Base-by-base conservation (phyloP, 345 rosid genomes). In the Hypericum perforatum region DNA sequence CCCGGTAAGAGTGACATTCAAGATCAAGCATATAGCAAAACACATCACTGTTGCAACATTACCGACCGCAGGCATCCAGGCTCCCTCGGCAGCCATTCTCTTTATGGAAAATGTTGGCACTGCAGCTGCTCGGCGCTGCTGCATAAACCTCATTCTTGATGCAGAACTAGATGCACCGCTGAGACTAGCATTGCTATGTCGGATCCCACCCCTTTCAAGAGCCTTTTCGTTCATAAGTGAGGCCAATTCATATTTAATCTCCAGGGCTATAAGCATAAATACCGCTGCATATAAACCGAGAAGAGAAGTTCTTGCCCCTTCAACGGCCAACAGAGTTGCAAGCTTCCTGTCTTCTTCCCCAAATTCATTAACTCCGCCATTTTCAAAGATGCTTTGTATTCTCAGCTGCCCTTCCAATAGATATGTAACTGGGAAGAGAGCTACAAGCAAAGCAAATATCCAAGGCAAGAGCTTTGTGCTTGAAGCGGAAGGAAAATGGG, bases 41-140 rank as follows among this genome's bases (percentile, higher is more conserved):
- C 99, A 94, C 94, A 86, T 82, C 29, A 82, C 63, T 5, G 99
- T 84, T 37, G 99, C 95, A 13, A 89, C 91, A 16, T 94, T 94
- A 37, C 99, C 99, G 14, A 86, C 89, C 0, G 92, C 83, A 0
- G 99, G 99, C 99, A 94, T 94, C 99, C 99, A 94, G 15, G 95
- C 94, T 55, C 95, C 99, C 61, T 94, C 94, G 45, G 91, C 86
- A 40, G 94, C 86, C 79, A 94, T 88, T 70, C 78, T 82, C 81
- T 89, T 91, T 64, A 89, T 76, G 12, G 95, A 80, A 75, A 89
- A 84, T 68, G 76, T 66, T 44, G 88, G 86, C 41, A 72, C 81
- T 7, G 84, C 54, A 53, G 86, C 70, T 45, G 82, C 78, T 10
- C 84, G 86, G 22, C 94, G 94, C 59, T 86, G 95, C 75, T 89